Evolutionary conservation across 1,139 yeast species (phyloP), one percentile per base, ranked within the genome.

Genomic region (Sugiyamaella novakii): DNA sequence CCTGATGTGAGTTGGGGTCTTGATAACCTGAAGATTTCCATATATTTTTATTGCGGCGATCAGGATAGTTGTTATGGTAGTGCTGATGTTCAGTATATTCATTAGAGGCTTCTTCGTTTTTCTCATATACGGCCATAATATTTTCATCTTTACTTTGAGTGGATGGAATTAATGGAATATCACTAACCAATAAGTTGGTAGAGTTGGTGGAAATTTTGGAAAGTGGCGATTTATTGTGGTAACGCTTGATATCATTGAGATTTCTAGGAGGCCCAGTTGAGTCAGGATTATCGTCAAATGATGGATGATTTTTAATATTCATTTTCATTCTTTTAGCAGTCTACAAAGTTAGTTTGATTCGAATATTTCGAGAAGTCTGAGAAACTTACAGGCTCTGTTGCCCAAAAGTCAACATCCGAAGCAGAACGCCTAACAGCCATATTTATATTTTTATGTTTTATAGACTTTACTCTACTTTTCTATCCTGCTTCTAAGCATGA

Each of bases 21-120:
- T 31, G 35, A 31, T 31, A 31, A 15, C 35, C 35, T 3, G 35
- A 31, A 6, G 12, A 31, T n/a, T 31, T 31, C 35, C 35, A 31
- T 31, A 31, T 15, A 6, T 31, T 14, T 31, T 15, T 11, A 28
- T 12, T 28, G 5, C n/a, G n/a, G n/a, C n/a, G n/a, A n/a, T n/a
- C n/a, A n/a, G n/a, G n/a, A n/a, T n/a, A n/a, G n/a, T n/a, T n/a
- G 14, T 28, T 28, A 28, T 5, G 31, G 21, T 7, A 5, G 4
- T 31, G 35, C 10, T 15, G 35, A 31, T 31, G 35, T 8, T 12
- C 21, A 31, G n/a, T 31, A 28, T 28, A 11, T 7, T 28, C 30
- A 28, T 28, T 14, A 28, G 12, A 28, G n/a, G 30, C 12, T 11
- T n/a, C n/a, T n/a, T n/a, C n/a, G n/a, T 24, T 24, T 24, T 10